Percentiles rank a stretch among this genome's conserved stretches.
phyloP scores from a whole-genome alignment of 1,139 yeast species.

The Scheffersomyces parashehatae region DNA sequence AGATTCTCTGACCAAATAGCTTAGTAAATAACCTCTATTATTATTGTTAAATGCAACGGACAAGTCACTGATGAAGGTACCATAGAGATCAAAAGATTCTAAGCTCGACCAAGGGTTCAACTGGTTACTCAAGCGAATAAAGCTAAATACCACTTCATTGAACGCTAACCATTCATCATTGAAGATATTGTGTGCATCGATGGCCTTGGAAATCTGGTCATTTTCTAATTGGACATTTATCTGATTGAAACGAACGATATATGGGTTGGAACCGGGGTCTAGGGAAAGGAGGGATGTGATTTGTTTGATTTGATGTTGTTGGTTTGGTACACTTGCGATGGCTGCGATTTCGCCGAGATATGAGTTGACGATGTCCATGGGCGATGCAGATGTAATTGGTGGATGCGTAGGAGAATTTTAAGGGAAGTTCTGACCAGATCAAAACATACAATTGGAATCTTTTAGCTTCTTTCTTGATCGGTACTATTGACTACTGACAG shows the following conservation, averaged over 20 bases:
- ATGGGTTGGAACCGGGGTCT: slow-evolving; percentile 11
- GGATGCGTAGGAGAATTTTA: too few relatives aligned
- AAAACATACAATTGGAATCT: too few relatives aligned
- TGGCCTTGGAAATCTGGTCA: slow-evolving; percentile 7
- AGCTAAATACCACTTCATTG: slow-evolving; percentile 49
- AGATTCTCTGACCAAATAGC: slow-evolving; percentile 43
- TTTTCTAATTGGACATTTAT: slow-evolving; percentile 27
- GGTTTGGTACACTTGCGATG: slow-evolving; percentile 7
- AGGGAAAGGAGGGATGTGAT: slow-evolving; percentile 9
- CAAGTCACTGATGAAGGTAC: slow-evolving; percentile 52
- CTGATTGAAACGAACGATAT: slow-evolving; percentile 10
- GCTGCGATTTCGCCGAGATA: slow-evolving; percentile 10
- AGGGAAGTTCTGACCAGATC: too few relatives aligned
- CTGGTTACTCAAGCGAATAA: slow-evolving; percentile 52
- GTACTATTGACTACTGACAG: too few relatives aligned
- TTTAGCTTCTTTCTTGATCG: too few relatives aligned
- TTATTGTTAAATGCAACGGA: slow-evolving; percentile 60
- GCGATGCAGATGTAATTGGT: not conserved
- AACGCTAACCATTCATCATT: slow-evolving; percentile 52
- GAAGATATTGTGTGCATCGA: slow-evolving; percentile 26
- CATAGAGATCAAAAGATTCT: slow-evolving; percentile 60
- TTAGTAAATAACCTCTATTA: slow-evolving; percentile 50
- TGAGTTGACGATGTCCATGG: slow-evolving; percentile 10
- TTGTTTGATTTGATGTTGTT: slow-evolving; percentile 8
- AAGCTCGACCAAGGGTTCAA: slow-evolving; percentile 60